phyloP scores from a whole-genome alignment of 1,139 yeast species.

The Geotrichum fermentans region DNA sequence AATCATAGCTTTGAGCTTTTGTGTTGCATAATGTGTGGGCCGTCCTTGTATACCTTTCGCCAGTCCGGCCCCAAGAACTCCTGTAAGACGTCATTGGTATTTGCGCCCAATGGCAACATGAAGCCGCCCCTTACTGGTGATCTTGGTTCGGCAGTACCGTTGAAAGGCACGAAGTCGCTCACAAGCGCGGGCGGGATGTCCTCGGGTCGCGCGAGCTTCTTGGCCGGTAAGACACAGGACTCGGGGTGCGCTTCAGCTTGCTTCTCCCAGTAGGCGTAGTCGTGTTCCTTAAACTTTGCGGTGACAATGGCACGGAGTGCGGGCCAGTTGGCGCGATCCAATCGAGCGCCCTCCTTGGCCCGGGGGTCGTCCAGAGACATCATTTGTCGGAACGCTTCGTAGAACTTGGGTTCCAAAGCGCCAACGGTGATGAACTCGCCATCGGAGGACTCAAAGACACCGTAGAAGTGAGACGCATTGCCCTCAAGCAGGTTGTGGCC shows the following conservation, averaged over 20 bases:
- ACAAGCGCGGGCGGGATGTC: conserved; percentile 19
- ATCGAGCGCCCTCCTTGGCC: conserved; percentile 14
- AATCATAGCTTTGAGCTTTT: not conserved
- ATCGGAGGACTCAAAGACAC: conserved; percentile 23
- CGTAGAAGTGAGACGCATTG: conserved; percentile 24
- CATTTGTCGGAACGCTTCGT: conserved; percentile 20
- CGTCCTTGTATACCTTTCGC: too few species aligned
- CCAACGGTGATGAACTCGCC: conserved; percentile 25
- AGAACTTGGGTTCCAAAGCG: conserved; percentile 27
- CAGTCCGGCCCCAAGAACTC: conserved; percentile 11
- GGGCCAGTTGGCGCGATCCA: conserved; percentile 23
- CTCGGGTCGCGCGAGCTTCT: conserved; percentile 18
- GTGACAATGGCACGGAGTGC: conserved; percentile 16
- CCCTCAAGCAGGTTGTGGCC: conserved; percentile 26
- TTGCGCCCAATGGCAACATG: not conserved
- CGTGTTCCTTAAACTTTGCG: conserved; percentile 16
- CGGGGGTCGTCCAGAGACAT: not conserved
- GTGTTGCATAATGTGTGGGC: not conserved
- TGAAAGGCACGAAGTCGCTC: not conserved
- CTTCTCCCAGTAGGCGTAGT: conserved; percentile 20
- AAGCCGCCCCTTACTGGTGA: conserved; percentile 4
- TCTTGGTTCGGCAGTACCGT: not conserved
- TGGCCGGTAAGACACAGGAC: conserved; percentile 23
- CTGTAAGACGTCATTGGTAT: not conserved
- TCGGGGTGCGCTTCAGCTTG: conserved; percentile 19